Conservation (phyloP, 257 asterid genomes). For the Agastache rugosa region DNA sequence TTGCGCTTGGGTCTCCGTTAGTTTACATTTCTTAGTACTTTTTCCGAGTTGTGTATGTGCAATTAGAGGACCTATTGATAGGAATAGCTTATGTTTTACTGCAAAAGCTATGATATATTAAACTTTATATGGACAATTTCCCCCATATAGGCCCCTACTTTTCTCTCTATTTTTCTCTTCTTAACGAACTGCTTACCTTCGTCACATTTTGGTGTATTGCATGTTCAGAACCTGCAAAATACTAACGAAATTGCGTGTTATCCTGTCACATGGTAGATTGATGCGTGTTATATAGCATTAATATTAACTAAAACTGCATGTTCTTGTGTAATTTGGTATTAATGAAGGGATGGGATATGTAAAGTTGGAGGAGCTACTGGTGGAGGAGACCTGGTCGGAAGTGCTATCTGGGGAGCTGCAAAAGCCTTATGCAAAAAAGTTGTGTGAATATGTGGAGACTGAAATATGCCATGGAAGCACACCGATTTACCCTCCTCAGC, state of each 20-base stretch:
- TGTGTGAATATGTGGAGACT: conserved; percentile 65
- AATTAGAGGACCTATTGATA: neutral
- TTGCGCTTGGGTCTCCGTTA: neutral
- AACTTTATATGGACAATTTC: neutral
- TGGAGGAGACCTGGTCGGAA: conserved; percentile 80
- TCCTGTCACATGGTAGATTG: neutral
- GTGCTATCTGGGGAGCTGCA: conserved; percentile 73
- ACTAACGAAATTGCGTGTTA: neutral
- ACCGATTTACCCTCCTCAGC: conserved; percentile 90
- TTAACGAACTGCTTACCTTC: neutral
- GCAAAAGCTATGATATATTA: neutral
- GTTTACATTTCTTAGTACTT: neutral
- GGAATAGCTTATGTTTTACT: neutral
- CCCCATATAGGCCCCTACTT: neutral
- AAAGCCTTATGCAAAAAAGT: conserved; percentile 69
- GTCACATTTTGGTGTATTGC: neutral
- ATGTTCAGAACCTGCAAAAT: neutral
- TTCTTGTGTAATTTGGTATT: conserved; percentile 33
- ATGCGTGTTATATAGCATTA: neutral
- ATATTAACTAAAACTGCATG: conserved; percentile 23
- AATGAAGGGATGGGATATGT: conserved; percentile 51
- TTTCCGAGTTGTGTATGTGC: neutral
- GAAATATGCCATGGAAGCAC: conserved; percentile 59
- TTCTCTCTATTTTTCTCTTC: neutral
- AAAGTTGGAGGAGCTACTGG: conserved; percentile 77